phyloP scores from a whole-genome alignment of 805 yeast species.

The Wickerhamomyces rabaulensis region DNA sequence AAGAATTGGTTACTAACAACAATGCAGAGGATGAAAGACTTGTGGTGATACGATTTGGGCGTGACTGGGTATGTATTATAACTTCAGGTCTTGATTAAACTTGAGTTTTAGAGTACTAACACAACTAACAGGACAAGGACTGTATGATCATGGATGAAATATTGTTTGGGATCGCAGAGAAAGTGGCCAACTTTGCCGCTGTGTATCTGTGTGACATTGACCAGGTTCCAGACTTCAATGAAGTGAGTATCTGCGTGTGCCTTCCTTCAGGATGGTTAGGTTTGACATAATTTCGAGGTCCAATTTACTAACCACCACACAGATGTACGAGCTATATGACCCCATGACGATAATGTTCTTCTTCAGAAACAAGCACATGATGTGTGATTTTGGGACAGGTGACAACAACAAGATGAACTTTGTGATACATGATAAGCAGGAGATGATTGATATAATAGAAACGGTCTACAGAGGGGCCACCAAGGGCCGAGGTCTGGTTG shows the following conservation, averaged over 20 bases:
- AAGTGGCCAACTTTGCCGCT: conserved; percentile 81
- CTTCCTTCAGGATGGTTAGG: conserved; percentile 3
- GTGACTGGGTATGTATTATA: conserved; percentile 45
- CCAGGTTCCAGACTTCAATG: conserved; percentile 85
- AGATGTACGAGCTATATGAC: conserved; percentile 86
- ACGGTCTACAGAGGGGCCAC: conserved; percentile 86
- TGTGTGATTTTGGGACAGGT: conserved; percentile 98
- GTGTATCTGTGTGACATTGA: conserved; percentile 85
- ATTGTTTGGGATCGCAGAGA: conserved; percentile 72
- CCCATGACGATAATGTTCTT: conserved; percentile 93
- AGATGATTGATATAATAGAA: conserved; percentile 85
- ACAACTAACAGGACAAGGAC: conserved; percentile 40
- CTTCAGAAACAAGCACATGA: conserved; percentile 88
- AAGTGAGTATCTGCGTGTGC: conserved; percentile 24
- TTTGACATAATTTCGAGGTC: not conserved
- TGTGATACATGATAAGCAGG: conserved; percentile 72
- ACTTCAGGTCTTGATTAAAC: too few species aligned
- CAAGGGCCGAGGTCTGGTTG: conserved; percentile 88
- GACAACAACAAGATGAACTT: conserved; percentile 93
- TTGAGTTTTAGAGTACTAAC: not conserved
- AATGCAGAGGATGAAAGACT: conserved; percentile 70
- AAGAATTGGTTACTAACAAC: not conserved
- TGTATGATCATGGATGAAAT: conserved; percentile 92
- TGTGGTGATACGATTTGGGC: conserved; percentile 86
- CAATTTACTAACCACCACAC: conserved; percentile 12